Conservation (phyloP, 495 filamentous ascomycete genomes). For the Hypomontagnella submonticulosa region DNA sequence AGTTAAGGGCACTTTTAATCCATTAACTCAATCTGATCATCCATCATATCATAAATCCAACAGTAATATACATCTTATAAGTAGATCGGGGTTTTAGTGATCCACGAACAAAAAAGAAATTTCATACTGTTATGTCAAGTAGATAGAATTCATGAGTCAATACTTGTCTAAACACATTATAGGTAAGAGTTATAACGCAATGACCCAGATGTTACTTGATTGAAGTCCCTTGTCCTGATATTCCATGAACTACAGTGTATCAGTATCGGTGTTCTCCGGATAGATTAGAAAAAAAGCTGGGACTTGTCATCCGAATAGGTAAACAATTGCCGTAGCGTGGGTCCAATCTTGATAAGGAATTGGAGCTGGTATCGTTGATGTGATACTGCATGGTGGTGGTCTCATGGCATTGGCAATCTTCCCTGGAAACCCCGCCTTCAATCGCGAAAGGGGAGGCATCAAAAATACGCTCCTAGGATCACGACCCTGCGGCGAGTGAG, state of each 20-base stretch:
- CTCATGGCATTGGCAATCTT: conserved; percentile 14
- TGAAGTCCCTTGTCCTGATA: no score
- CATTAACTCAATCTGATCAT: no score
- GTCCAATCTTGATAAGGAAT: conserved; percentile 19
- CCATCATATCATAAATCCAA: no score
- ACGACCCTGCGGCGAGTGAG: background rate
- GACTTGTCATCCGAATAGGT: background rate
- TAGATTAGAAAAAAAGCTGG: background rate
- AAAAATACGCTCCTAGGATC: background rate
- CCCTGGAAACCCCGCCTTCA: conserved; percentile 23
- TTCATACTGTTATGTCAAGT: no score
- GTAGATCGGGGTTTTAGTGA: no score
- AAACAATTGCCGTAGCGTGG: background rate
- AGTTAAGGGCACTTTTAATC: no score
- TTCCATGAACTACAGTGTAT: background rate
- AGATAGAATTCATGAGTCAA: no score
- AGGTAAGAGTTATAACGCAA: no score
- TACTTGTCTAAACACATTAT: no score
- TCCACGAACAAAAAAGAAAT: no score
- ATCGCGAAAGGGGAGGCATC: conserved; percentile 12
- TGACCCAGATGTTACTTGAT: no score
- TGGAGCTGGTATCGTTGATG: background rate
- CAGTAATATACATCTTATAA: no score
- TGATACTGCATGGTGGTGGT: background rate
- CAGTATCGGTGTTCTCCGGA: conserved; percentile 1